A percentile compares a stretch with the other conserved stretches of the same genome.
These are phyloP conservation scores for Pestalotiopsis sp. DNA, from an alignment of 2,329 filamentous ascomycete genomes.

Conservation along the genomic window DNA sequence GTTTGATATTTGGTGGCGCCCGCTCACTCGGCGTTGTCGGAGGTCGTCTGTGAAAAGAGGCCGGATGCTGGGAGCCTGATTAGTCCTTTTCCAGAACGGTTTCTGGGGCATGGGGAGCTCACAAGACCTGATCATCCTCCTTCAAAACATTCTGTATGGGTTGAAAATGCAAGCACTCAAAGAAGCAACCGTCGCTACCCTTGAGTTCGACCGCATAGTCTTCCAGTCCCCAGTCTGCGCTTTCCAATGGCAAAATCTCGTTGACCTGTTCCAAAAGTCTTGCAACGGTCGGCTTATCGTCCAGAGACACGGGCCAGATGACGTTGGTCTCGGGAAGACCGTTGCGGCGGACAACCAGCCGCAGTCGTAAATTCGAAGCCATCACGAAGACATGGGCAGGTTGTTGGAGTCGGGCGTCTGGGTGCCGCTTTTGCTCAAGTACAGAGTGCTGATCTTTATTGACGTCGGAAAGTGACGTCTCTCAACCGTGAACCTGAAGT, in stretches of 20 bases:
- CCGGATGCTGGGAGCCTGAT: conserved; percentile 63
- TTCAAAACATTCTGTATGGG: conserved; percentile 70
- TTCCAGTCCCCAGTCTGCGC: conserved; percentile 81
- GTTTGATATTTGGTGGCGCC: conserved; percentile 77
- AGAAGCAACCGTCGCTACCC: conserved; percentile 58
- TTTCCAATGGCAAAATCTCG: conserved; percentile 79
- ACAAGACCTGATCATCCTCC: conserved; percentile 84
- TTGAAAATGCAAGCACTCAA: conserved; percentile 88
- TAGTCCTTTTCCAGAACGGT: background rate
- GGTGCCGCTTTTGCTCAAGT: background rate
- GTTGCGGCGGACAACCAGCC: conserved; percentile 73
- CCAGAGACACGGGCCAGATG: conserved; percentile 67
- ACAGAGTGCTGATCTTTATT: background rate
- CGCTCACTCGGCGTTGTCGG: conserved; percentile 70
- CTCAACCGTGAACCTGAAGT: background rate
- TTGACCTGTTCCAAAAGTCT: conserved; percentile 80
- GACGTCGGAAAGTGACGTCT: background rate
- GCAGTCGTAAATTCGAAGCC: conserved; percentile 63
- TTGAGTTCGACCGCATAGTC: conserved; percentile 83
- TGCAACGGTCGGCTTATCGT: conserved; percentile 69
- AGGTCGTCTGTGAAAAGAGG: conserved; percentile 77
- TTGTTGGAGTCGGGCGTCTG: background rate
- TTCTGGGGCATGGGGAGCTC: conserved; percentile 35
- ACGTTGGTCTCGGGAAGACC: conserved; percentile 72
- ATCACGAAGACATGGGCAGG: conserved; percentile 7